Evolutionary conservation across 2,329 filamentous ascomycete species (phyloP).

Genomic region (Didymella exigua): DNA sequence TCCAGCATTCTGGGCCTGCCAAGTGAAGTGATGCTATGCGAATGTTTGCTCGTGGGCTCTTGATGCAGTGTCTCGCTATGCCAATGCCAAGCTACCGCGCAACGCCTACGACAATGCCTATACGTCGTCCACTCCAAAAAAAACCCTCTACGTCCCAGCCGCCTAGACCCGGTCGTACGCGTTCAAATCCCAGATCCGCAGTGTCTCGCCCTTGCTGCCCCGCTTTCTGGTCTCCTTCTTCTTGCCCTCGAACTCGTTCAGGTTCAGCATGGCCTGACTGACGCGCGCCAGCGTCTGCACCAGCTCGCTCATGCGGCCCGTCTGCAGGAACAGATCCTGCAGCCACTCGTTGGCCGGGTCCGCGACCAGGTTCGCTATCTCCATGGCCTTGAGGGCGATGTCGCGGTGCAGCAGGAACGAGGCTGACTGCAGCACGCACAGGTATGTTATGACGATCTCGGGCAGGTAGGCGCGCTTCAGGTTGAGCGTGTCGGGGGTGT

Average conservation of each 20-base stretch:
- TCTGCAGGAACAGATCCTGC: constrained; percentile 46
- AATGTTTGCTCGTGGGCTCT: too few relatives aligned
- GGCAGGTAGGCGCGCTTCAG: constrained; percentile 83
- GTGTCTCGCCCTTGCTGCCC: constrained; percentile 50
- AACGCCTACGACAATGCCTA: too few relatives aligned
- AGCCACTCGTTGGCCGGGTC: constrained; percentile 41
- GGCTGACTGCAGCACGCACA: constrained; percentile 78
- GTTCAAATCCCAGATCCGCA: constrained; percentile 52
- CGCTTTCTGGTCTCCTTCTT: constrained; percentile 50
- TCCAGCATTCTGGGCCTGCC: too few relatives aligned
- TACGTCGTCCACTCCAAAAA: too few relatives aligned
- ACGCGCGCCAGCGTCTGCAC: constrained; percentile 71
- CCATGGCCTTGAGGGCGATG: constrained; percentile 82
- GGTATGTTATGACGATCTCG: constrained; percentile 82
- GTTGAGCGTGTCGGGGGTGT: constrained; percentile 62
- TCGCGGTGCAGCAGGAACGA: constrained; percentile 76
- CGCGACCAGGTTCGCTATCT: constrained; percentile 77
- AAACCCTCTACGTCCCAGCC: neutral
- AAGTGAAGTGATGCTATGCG: too few relatives aligned
- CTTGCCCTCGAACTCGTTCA: constrained; percentile 49
- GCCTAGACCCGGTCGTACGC: constrained; percentile 22
- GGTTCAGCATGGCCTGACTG: constrained; percentile 70
- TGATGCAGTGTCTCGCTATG: too few relatives aligned
- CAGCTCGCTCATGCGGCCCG: constrained; percentile 53
- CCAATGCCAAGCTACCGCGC: neutral